Percentiles rank a stretch among this genome's conserved stretches.
Evolutionary conservation across 2,329 filamentous ascomycete species (phyloP).

Genomic region (Trichoderma sp.): DNA sequence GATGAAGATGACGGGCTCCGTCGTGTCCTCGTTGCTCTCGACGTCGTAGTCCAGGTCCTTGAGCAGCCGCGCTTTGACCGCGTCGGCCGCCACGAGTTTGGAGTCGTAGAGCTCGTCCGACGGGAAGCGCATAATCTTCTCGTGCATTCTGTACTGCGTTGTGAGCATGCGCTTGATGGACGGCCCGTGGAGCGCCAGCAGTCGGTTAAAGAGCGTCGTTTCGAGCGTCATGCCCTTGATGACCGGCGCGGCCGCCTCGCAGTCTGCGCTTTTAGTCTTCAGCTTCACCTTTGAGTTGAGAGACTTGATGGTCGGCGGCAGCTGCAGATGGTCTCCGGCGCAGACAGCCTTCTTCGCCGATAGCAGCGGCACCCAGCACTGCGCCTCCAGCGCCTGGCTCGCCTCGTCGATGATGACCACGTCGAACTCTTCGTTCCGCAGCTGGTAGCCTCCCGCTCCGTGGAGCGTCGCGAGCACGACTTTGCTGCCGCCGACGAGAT

Average conservation of each 20-base stretch:
- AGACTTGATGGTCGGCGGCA: constrained; percentile 93
- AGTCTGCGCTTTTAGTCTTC: constrained; percentile 40
- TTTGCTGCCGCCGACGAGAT: constrained; percentile 74
- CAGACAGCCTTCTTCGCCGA: constrained; percentile 82
- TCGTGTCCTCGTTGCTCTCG: constrained; percentile 79
- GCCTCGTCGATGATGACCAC: constrained; percentile 96
- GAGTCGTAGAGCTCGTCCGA: constrained; percentile 85
- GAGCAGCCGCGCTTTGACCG: constrained; percentile 74
- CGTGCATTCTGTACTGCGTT: constrained; percentile 97
- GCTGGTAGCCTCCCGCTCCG: constrained; percentile 82
- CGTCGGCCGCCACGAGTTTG: constrained; percentile 77
- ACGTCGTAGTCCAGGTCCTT: constrained; percentile 78
- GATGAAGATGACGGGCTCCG: constrained; percentile 86
- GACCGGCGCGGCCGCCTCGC: constrained; percentile 40
- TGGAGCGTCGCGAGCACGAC: constrained; percentile 93
- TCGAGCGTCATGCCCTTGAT: constrained; percentile 69
- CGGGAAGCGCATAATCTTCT: constrained; percentile 92
- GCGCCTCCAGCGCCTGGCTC: constrained; percentile 91
- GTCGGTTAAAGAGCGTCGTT: constrained; percentile 88
- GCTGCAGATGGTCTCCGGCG: constrained; percentile 90
- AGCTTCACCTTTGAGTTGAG: constrained; percentile 55
- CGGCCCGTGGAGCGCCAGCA: constrained; percentile 78
- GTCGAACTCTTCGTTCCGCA: constrained; percentile 81
- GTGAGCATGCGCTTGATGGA: constrained; percentile 93
- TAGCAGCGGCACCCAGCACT: constrained; percentile 92